Evolutionary conservation across 192 early-diverging fungal species (phyloP).

Genomic region (Neocallimastix lanati): DNA sequence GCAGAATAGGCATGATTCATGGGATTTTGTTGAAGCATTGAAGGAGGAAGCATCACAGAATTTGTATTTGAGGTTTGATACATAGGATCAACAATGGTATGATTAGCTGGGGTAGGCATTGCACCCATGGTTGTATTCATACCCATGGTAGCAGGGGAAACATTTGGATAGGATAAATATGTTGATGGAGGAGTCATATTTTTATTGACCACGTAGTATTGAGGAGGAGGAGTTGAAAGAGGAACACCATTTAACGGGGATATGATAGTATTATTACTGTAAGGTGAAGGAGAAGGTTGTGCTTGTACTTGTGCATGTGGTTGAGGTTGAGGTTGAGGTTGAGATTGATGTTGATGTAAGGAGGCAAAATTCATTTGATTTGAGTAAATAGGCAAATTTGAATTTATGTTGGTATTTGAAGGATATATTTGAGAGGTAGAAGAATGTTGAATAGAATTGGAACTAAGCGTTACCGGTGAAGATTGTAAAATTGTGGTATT

Average conservation of each 20-base stretch:
- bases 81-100: background rate
- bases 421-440: too few species aligned
- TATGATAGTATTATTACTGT: background rate
- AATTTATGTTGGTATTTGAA: too few species aligned
- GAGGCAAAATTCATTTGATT: too few species aligned
- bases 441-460: too few species aligned
- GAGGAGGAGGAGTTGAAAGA: background rate
- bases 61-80: background rate
- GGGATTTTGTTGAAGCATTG: background rate
- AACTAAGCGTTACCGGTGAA: too few species aligned
- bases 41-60: background rate
- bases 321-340: too few species aligned
- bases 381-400: too few species aligned
- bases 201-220: background rate
- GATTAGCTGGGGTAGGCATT: background rate
- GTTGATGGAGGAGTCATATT: background rate
- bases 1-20: background rate
- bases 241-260: background rate
- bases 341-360: too few species aligned
- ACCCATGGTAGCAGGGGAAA: background rate
- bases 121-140: too few species aligned
- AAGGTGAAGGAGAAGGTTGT: background rate
- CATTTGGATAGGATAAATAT: background rate
- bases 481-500: too few species aligned
- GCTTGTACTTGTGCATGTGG: too few species aligned